These are phyloP conservation scores for Alternaria arbusti DNA, from an alignment of 2,329 filamentous ascomycete genomes.

Conservation along the genomic window DNA sequence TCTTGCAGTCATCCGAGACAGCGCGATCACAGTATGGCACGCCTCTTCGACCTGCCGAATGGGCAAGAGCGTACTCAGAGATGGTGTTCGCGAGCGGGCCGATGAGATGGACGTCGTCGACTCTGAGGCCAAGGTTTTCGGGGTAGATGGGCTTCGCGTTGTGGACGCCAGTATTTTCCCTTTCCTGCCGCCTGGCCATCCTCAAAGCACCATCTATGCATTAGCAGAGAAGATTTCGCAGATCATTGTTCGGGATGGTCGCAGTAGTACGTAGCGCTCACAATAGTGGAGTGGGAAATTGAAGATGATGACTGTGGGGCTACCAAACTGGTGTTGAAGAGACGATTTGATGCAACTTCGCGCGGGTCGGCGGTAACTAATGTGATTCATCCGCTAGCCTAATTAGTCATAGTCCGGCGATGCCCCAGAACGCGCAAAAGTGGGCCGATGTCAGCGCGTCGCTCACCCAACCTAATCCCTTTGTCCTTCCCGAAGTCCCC, in stretches of 20 bases:
- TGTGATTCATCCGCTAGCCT: neutral
- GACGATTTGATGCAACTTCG: neutral
- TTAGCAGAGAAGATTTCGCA: conserved; percentile 28
- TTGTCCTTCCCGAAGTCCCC: neutral
- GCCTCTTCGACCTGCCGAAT: conserved; percentile 31
- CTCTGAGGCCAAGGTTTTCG: conserved; percentile 41
- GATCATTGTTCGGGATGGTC: neutral
- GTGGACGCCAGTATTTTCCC: conserved; percentile 44
- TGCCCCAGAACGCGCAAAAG: neutral
- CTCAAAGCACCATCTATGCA: conserved; percentile 33
- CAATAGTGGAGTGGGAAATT: neutral
- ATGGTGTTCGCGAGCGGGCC: conserved; percentile 1
- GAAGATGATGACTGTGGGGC: neutral
- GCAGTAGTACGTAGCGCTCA: neutral
- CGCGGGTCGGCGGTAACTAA: neutral
- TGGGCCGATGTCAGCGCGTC: neutral
- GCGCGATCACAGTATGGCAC: conserved; percentile 24
- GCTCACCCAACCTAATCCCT: neutral
- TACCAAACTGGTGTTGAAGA: neutral
- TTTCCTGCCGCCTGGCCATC: conserved; percentile 45
- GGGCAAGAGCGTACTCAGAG: conserved; percentile 21
- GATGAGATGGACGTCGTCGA: conserved; percentile 44
- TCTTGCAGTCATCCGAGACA: conserved; percentile 42
- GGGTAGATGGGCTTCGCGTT: conserved; percentile 42
- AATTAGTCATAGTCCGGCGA: neutral